phyloP scores from a whole-genome alignment of 1,284 basidiomycete genomes.

The Athelia sp. region DNA sequence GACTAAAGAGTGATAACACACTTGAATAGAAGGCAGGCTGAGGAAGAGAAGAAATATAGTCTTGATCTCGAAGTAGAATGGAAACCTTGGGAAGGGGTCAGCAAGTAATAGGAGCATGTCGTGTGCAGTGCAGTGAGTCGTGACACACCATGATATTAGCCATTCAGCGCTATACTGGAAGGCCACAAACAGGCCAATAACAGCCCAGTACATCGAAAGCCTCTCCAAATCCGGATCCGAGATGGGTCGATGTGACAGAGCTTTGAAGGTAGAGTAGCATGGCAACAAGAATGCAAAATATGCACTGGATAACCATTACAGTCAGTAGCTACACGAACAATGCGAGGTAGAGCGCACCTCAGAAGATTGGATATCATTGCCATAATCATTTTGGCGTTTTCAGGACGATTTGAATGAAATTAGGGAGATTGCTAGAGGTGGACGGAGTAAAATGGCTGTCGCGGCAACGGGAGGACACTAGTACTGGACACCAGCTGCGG shows the following conservation, averaged over 20 bases:
- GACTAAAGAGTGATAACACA: constrained; percentile 21
- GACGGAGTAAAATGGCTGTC: not conserved
- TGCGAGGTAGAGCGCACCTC: not conserved
- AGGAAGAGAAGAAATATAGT: constrained; percentile 70
- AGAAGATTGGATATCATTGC: not conserved
- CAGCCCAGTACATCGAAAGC: constrained; percentile 61
- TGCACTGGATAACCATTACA: constrained; percentile 38
- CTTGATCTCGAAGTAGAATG: constrained; percentile 76
- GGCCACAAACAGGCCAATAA: constrained; percentile 58
- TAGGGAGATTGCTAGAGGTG: not conserved
- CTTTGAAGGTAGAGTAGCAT: constrained; percentile 61
- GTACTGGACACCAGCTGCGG: no score
- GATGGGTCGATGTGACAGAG: constrained; percentile 52
- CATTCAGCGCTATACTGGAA: constrained; percentile 67
- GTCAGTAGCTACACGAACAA: not conserved
- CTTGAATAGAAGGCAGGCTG: constrained; percentile 70
- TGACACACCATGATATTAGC: constrained; percentile 63
- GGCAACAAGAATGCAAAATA: constrained; percentile 69
- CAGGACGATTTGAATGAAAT: not conserved
- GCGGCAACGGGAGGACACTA: no score
- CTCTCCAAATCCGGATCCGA: constrained; percentile 54
- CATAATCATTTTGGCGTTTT: not conserved
- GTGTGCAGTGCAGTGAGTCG: constrained; percentile 3
- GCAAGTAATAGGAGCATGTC: not conserved
- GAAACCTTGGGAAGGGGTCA: constrained; percentile 46